Evolutionary conservation across 1,284 basidiomycete species (phyloP).

Genomic region (Boletus semigastroideus): DNA sequence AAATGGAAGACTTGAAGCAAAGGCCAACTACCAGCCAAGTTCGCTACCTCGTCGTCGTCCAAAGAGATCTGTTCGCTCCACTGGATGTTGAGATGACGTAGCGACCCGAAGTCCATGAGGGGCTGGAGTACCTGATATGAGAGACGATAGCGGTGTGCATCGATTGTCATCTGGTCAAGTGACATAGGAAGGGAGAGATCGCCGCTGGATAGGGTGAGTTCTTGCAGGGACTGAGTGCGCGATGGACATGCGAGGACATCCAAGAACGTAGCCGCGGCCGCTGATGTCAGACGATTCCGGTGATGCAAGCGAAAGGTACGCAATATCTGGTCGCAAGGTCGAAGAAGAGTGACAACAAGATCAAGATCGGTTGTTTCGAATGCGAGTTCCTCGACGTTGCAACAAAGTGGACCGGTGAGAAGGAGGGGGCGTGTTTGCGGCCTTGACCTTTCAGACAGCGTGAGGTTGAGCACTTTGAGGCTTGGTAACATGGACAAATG

Average conservation of each 20-base stretch:
- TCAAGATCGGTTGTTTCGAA: constrained; percentile 11
- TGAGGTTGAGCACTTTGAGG: constrained; percentile 8
- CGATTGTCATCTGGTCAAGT: constrained; percentile 4
- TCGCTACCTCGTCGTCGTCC: constrained; percentile 10
- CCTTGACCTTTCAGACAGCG: not conserved
- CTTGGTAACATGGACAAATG: constrained; percentile 10
- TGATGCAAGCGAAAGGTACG: constrained; percentile 6
- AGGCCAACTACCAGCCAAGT: constrained; percentile 14
- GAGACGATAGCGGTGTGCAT: constrained; percentile 7
- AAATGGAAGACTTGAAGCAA: constrained; percentile 5
- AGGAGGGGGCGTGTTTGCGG: not conserved
- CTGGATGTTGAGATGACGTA: constrained; percentile 7
- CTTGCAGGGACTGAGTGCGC: not conserved
- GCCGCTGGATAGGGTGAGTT: constrained; percentile 4
- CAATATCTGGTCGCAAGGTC: constrained; percentile 8
- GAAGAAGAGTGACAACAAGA: constrained; percentile 12
- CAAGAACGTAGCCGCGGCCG: not conserved
- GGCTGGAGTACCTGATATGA: constrained; percentile 9
- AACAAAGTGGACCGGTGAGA: not conserved
- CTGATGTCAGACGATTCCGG: not conserved
- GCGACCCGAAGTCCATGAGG: constrained; percentile 1
- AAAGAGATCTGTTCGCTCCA: constrained; percentile 19
- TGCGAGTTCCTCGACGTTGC: not conserved
- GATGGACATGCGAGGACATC: constrained; percentile 5
- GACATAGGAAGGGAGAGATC: constrained; percentile 1